These are phyloP conservation scores for Kuraishia borneana DNA, from an alignment of 805 yeast species.

Conservation along the genomic window DNA sequence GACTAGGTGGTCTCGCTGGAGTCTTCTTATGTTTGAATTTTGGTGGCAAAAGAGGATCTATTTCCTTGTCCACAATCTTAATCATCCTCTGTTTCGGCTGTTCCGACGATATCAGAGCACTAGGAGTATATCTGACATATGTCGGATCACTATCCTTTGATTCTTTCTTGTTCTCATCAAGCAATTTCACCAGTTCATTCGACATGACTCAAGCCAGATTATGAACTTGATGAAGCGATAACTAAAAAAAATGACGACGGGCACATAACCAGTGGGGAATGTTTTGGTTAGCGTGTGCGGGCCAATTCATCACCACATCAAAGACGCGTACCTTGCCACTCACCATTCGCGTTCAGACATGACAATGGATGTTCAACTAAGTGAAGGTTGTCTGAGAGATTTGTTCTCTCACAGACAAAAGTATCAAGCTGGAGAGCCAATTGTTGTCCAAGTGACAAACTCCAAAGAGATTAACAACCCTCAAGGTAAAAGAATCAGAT, in stretches of 20 bases:
- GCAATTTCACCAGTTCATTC: too few species aligned
- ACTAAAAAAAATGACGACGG: too few species aligned
- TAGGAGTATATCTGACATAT: slow-evolving; percentile 32
- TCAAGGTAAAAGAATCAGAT: slow-evolving; percentile 28
- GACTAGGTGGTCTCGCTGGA: slow-evolving; percentile 56
- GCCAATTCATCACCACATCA: too few species aligned
- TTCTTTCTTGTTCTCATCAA: slow-evolving; percentile 5
- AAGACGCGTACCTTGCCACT: too few species aligned
- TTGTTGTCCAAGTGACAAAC: slow-evolving; percentile 24
- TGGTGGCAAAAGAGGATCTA: slow-evolving; percentile 84
- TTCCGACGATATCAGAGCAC: slow-evolving; percentile 18
- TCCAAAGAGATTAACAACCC: slow-evolving; percentile 26
- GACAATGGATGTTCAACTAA: slow-evolving; percentile 2
- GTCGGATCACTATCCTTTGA: slow-evolving; percentile 23
- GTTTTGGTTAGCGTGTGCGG: too few species aligned
- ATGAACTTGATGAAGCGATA: too few species aligned
- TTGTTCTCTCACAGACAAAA: slow-evolving; percentile 11
- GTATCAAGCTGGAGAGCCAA: slow-evolving; percentile 12
- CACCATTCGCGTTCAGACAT: not conserved
- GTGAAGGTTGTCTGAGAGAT: slow-evolving; percentile 2
- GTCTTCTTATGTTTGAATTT: slow-evolving; percentile 62
- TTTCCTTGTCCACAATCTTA: slow-evolving; percentile 52
- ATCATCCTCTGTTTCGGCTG: slow-evolving; percentile 32
- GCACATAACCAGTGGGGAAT: too few species aligned
- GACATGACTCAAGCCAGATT: too few species aligned